Evolutionary conservation across 331 rosid genomes (phyloP).

Genomic region (Spiraea crenata): DNA sequence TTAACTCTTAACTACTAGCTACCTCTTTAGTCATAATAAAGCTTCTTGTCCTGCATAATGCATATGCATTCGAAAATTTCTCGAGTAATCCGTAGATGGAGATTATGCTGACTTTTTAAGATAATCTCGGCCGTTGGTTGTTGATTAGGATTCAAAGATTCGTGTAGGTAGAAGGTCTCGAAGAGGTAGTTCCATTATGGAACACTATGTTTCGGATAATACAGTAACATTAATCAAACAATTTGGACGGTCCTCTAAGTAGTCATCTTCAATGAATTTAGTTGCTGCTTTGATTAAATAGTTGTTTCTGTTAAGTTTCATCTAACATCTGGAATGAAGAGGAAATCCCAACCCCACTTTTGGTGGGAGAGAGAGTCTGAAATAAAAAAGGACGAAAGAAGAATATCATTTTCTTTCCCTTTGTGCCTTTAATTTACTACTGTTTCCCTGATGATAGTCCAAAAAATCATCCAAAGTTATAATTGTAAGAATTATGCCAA

Average conservation of each 20-base stretch:
- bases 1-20: background rate
- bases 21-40: slow-evolving; percentile 11
- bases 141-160: background rate
- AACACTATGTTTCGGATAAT: too few relatives aligned
- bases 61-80: too few relatives aligned
- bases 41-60: slow-evolving; percentile 18
- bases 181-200: background rate
- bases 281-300: too few relatives aligned
- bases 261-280: too few relatives aligned
- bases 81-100: background rate
- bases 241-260: too few relatives aligned
- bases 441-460: background rate
- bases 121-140: background rate
- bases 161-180: background rate
- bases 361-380: too few relatives aligned
- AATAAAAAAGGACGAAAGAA: too few relatives aligned
- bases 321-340: background rate
- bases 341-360: too few relatives aligned
- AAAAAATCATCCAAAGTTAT: background rate
- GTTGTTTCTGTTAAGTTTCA: background rate
- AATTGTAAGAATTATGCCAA: background rate
- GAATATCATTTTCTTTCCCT: background rate
- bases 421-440: background rate
- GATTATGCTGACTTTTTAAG: background rate
- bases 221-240: too few relatives aligned